These are phyloP conservation scores for Rhytidhysteron rufulum DNA, from an alignment of 2,329 filamentous ascomycete species.

Conservation along the genomic window DNA sequence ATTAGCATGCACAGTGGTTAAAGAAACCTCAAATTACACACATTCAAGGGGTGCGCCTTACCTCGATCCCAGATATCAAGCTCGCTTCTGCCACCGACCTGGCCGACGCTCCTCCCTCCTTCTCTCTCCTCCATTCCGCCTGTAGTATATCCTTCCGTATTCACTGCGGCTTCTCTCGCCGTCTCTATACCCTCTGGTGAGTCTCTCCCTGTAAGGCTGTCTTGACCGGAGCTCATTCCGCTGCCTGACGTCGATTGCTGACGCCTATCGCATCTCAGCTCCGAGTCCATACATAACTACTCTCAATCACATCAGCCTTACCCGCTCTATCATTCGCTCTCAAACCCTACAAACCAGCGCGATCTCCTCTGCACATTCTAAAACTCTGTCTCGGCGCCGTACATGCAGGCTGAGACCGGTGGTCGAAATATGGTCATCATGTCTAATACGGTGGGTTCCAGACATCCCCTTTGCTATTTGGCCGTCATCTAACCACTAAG, in stretches of 20 bases:
- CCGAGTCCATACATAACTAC: conserved; percentile 18
- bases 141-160: conserved; percentile 21
- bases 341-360: background rate
- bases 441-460: conserved; percentile 27
- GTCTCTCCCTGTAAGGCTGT: conserved; percentile 6
- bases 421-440: conserved; percentile 26
- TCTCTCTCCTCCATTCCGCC: conserved; percentile 15
- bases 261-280: conserved; percentile 31
- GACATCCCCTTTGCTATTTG: background rate
- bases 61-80: conserved; percentile 24
- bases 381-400: conserved; percentile 1
- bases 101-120: conserved; percentile 20
- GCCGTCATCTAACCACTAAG: conserved; percentile 6
- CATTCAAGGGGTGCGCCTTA: conserved; percentile 24
- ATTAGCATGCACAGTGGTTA: conserved; percentile 36
- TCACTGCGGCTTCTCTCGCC: conserved; percentile 13
- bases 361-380: background rate
- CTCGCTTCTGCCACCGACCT: conserved; percentile 13
- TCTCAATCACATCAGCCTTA: conserved; percentile 11
- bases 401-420: conserved; percentile 16
- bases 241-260: conserved; percentile 22
- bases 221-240: conserved; percentile 7
- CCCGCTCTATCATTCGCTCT: background rate
- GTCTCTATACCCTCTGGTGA: conserved; percentile 13
- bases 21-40: conserved; percentile 24